These are phyloP conservation scores for Fusarium sublunatum DNA, from an alignment of 2,329 filamentous ascomycete species.

Conservation along the genomic window DNA sequence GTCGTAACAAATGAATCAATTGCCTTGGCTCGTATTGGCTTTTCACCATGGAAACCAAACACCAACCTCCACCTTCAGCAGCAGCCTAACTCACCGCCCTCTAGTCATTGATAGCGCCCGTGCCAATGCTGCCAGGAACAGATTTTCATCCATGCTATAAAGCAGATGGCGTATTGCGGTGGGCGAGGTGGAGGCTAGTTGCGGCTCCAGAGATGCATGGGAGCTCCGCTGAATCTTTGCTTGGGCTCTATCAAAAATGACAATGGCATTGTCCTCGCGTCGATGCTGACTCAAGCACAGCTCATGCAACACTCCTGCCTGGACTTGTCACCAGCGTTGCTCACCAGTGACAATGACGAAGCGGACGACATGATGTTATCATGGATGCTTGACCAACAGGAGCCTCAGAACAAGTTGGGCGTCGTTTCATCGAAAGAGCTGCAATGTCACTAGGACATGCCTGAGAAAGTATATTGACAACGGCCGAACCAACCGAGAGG, in stretches of 20 bases:
- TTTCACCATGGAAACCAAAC: slow-evolving; percentile 2
- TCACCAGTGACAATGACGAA: slow-evolving; percentile 13
- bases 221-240: slow-evolving; percentile 10
- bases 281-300: slow-evolving; percentile 16
- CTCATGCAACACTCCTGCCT: slow-evolving; percentile 7
- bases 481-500: slow-evolving; percentile 34
- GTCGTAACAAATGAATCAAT: neutral
- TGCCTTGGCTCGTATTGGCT: slow-evolving; percentile 3
- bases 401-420: slow-evolving; percentile 21
- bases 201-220: slow-evolving; percentile 9
- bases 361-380: slow-evolving; percentile 25
- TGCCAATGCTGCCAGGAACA: slow-evolving; percentile 19
- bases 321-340: slow-evolving; percentile 10
- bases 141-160: slow-evolving; percentile 16
- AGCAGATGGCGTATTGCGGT: slow-evolving; percentile 20
- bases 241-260: slow-evolving; percentile 1
- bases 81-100: slow-evolving; percentile 28
- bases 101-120: slow-evolving; percentile 2
- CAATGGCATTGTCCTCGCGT: slow-evolving; percentile 11
- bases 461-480: slow-evolving; percentile 29
- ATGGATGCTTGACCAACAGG: slow-evolving; percentile 15
- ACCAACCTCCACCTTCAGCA: slow-evolving; percentile 21
- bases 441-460: slow-evolving; percentile 17
- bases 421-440: slow-evolving; percentile 18
- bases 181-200: slow-evolving; percentile 23